These are phyloP conservation scores for Amphicarpaea edgeworthii DNA, from an alignment of 306 rosid species.

Conservation along the genomic window DNA sequence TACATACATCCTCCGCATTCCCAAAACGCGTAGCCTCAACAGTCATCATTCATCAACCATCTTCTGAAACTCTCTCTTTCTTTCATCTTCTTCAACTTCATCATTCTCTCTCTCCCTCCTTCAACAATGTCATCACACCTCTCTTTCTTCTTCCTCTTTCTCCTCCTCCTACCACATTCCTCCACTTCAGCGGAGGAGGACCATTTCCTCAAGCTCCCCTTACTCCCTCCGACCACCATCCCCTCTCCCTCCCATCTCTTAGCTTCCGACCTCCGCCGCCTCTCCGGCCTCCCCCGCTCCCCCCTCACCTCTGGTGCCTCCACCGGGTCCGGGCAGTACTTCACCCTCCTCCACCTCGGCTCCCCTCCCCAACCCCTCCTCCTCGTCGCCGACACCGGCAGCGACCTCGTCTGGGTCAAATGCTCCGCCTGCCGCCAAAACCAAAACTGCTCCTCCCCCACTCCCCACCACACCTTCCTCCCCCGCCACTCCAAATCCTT, in stretches of 20 bases:
- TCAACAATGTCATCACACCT: constrained; percentile 45
- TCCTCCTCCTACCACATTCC: neutral
- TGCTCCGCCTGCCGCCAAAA: constrained; percentile 60
- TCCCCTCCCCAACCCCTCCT: constrained; percentile 74
- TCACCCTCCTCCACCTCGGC: constrained; percentile 68
- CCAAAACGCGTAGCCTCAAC: constrained; percentile 30
- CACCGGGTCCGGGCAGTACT: constrained; percentile 81
- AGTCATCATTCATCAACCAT: neutral
- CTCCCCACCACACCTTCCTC: constrained; percentile 61
- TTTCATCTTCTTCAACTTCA: neutral
- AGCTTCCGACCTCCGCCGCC: constrained; percentile 64
- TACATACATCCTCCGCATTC: neutral
- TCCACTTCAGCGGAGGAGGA: constrained; percentile 21
- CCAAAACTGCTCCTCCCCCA: constrained; percentile 48
- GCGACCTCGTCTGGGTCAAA: constrained; percentile 80
- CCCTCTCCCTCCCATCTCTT: constrained; percentile 59
- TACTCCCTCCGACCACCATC: constrained; percentile 53
- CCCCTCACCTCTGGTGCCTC: constrained; percentile 76
- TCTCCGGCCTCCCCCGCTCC: constrained; percentile 48
- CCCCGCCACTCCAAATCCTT: constrained; percentile 74
- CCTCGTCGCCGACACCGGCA: constrained; percentile 79
- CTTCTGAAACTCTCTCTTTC: neutral
- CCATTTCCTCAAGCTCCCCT: constrained; percentile 61
- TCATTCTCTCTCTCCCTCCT: neutral
- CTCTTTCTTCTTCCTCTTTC: neutral